Base-by-base conservation (phyloP, 768 basidiomycete species). In the Kwoniella mangroviensis region DNA sequence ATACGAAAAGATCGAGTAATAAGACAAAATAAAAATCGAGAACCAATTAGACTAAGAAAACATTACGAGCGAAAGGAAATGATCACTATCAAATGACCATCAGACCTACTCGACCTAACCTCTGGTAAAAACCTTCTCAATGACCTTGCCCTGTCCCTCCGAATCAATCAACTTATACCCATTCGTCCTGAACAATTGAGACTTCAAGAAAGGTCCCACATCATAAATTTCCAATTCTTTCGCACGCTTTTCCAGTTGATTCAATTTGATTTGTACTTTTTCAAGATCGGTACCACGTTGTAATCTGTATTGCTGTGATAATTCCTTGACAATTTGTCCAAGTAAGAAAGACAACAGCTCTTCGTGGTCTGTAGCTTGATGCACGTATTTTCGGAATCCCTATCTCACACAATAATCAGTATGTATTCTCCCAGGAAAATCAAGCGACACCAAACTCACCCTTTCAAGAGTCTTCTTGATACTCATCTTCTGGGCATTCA, bases 171-270 rank as follows among this genome's bases (percentile, higher is more conserved):
- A 80, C 74, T 88, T 89, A 84, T 98, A 99, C 2, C 96, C 96
- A 76, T 99, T 99, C 13, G 92, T 86, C 17, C 85, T 78, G 83
- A 99, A 99, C 28, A 99, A 81, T 73, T 89, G 90, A 2, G 92
- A 94, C 42, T 85, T 87, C 78, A 97, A 83, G 88, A 98, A 99
- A 4, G 93, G 89, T 21, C 87, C 84, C 41, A 91, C 88, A 79
- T 98, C 95, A 79, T 90, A 98, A 60, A 98, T 98, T 73, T 99
- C 97, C 74, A 97, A 90, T 60, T 98, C 97, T 80, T 96, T 97
- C 10, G 94, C 96, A 82, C 93, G 86, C 72, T 91, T 90, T 76
- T 98, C 93, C 19, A 99, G 87, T 73, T 97, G 94, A 11, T 89
- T 83, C 28, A 92, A 82, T 74, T 91, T 91, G 79, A 98, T 87